Evolutionary conservation across 2,329 filamentous ascomycete genomes (phyloP).

Genomic region (Pestalotiopsis sp.): DNA sequence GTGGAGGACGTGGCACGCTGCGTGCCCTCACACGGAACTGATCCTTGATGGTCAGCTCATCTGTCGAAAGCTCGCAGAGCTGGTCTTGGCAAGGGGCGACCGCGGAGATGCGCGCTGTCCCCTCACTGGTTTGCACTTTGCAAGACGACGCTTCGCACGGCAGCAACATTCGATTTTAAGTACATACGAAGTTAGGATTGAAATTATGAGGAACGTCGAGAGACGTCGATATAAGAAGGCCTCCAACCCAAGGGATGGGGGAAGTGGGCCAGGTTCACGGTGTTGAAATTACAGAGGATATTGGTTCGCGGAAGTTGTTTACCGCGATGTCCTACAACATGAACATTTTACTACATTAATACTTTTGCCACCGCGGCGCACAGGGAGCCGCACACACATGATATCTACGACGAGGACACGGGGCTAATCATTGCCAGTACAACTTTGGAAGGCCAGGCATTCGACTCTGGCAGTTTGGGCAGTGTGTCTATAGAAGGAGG

Average conservation of each 20-base stretch:
- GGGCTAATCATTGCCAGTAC: neutral
- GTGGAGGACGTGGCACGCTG: neutral
- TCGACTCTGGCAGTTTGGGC: neutral
- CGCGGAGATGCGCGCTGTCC: neutral
- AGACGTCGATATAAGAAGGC: neutral
- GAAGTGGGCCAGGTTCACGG: neutral
- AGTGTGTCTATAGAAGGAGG: neutral
- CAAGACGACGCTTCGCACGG: neutral
- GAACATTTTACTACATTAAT: constrained; percentile 6
- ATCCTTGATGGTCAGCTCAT: neutral
- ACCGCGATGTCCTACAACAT: constrained; percentile 2
- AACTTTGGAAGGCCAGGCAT: neutral
- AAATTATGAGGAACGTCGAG: neutral
- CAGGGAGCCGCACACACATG: neutral
- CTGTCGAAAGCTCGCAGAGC: neutral
- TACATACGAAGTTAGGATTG: constrained; percentile 10
- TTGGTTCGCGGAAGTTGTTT: neutral
- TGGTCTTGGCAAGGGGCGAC: neutral
- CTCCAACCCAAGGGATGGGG: neutral
- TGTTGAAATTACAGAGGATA: neutral
- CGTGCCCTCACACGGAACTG: neutral
- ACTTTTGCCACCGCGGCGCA: neutral
- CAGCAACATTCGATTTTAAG: neutral
- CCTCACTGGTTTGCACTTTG: neutral
- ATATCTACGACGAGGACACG: neutral